A percentile compares a stretch with the other conserved stretches of the same genome.
These are phyloP conservation scores for Tylopilus plumbeoviolaceoides DNA, from an alignment of 768 basidiomycete genomes.

Conservation along the genomic window DNA sequence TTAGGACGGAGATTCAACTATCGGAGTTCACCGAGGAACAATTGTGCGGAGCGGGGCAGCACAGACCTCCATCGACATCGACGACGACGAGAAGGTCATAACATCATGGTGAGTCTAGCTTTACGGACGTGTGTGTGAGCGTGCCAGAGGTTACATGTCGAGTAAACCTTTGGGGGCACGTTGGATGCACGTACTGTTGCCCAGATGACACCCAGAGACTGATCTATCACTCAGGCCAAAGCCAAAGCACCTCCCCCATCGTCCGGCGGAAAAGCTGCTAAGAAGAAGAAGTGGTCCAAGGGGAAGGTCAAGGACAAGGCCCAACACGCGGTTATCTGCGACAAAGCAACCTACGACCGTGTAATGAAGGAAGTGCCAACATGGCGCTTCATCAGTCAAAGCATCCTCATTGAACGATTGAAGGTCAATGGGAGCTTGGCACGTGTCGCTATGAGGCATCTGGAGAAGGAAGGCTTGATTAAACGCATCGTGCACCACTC, in stretches of 20 bases:
- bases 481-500: slow-evolving; percentile 97
- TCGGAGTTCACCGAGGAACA: slow-evolving; percentile 19
- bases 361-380: slow-evolving; percentile 98
- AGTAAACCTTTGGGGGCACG: slow-evolving; percentile 7
- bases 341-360: slow-evolving; percentile 89
- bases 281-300: slow-evolving; percentile 99
- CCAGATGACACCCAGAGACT: slow-evolving; percentile 19
- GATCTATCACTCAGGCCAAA: slow-evolving; percentile 56
- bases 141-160: not conserved
- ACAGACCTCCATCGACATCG: slow-evolving; percentile 18
- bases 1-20: slow-evolving; percentile 22
- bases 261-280: slow-evolving; percentile 81
- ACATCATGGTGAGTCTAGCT: slow-evolving; percentile 28
- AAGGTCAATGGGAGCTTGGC: slow-evolving; percentile 96
- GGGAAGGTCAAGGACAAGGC: slow-evolving; percentile 99
- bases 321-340: slow-evolving; percentile 90
- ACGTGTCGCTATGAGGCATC: slow-evolving; percentile 82
- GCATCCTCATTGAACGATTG: slow-evolving; percentile 96
- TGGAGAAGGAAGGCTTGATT: slow-evolving; percentile 92
- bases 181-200: slow-evolving; percentile 21
- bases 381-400: slow-evolving; percentile 98
- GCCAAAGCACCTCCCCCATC: slow-evolving; percentile 63
- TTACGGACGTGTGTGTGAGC: not conserved
- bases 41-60: not conserved
- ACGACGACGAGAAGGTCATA: slow-evolving; percentile 22